Percentiles rank a stretch among this genome's conserved stretches.
Conservation (phyloP, 1,284 basidiomycete species). For the Phylloporus sp. region DNA sequence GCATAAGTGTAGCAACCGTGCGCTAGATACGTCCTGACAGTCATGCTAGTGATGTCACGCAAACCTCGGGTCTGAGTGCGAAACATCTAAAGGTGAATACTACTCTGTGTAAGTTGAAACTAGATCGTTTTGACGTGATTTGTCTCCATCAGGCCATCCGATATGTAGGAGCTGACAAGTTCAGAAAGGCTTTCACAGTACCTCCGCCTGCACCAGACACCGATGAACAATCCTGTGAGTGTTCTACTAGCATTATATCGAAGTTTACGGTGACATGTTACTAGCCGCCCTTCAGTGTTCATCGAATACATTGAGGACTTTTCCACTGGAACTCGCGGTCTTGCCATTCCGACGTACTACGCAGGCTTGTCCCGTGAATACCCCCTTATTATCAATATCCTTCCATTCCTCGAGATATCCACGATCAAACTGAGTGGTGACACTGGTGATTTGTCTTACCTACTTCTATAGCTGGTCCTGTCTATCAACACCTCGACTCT, state of each 20-base stretch:
- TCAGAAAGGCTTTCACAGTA: background rate
- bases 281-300: background rate
- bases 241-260: fast-evolving
- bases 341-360: background rate
- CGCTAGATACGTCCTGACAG: background rate
- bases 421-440: background rate
- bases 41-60: background rate
- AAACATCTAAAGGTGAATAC: background rate
- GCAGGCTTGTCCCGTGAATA: background rate
- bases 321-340: background rate
- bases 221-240: background rate
- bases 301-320: background rate
- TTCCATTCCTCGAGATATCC: background rate
- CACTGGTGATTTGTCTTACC: background rate
- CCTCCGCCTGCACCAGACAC: background rate
- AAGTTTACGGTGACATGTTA: too few relatives aligned
- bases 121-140: background rate
- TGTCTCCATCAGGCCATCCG: background rate
- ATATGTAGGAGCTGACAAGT: background rate
- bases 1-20: background rate
- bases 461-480: background rate
- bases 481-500: background rate
- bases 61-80: background rate
- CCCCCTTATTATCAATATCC: background rate
- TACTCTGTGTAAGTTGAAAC: background rate